Evolutionary conservation across 148 eudicot species (phyloP), one percentile per base, ranked within the genome.

Genomic region (Fagopyrum tataricum): DNA sequence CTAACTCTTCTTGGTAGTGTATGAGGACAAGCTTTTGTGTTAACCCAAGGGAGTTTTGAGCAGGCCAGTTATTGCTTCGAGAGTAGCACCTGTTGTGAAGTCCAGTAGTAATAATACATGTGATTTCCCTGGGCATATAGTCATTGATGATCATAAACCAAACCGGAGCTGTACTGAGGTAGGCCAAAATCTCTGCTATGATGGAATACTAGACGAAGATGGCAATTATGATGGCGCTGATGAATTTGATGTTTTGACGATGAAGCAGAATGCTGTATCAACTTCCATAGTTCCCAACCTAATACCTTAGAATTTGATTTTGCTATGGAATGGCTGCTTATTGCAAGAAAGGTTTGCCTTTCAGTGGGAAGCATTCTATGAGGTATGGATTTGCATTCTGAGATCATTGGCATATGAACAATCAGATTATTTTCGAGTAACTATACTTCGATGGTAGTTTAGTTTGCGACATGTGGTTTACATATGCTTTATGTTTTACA

Each of bases 281-380:
- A 89, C 97, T 47, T 87, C 97, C 97, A 89, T 75, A 87, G 69
- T 74, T 75, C 90, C 14, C 97, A 91, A 76, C 67, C 80, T 55
- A 89, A 89, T 76, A 87, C 88, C 4, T 53, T 81, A 40, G 91
- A 86, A 52, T 78, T 70, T 58, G 90, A 89, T 6, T 75, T 91
- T 89, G 93, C 91, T 31, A 69, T 74, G 72, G 75, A 82, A 7
- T 91, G 97, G 97, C 74, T 55, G 24, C 64, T 2, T n/a, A n/a
- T 75, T 85, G 49, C 91, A 87, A 73, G 71, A 75, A 40, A 77
- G 64, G 82, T 83, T 78, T 73, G 81, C 82, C 26, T n/a, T 66
- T 23, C 78, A 79, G 75, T 84, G 83, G 89, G 72, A 83, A 68
- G 73, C 72, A 20, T 71, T 89, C 68, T 73, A 79, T 43, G 40